A percentile compares a stretch with the other conserved stretches of the same genome.
phyloP scores from a whole-genome alignment of 2,329 filamentous ascomycete genomes.

The Botrytis tulipae region DNA sequence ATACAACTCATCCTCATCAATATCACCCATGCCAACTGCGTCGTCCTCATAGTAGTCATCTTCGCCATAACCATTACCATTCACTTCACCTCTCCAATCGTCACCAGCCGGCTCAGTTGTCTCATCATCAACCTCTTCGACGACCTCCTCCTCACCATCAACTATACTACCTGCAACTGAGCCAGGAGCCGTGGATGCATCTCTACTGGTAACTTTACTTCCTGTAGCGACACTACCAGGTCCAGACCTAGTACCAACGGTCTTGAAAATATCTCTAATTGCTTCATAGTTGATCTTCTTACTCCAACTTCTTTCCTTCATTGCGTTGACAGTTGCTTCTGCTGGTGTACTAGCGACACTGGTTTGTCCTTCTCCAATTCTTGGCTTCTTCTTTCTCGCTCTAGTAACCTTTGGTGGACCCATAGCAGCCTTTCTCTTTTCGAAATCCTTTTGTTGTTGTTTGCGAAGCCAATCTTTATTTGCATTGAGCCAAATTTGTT shows the following conservation, averaged over 20 bases:
- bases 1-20: slow-evolving; percentile 17
- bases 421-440: slow-evolving; percentile 61
- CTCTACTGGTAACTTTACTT: slow-evolving; percentile 43
- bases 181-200: slow-evolving; percentile 21
- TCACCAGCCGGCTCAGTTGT: slow-evolving; percentile 1
- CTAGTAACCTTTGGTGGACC: slow-evolving; percentile 56
- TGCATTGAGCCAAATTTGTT: slow-evolving; percentile 89
- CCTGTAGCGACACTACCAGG: slow-evolving; percentile 49
- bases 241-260: slow-evolving; percentile 43
- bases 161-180: slow-evolving; percentile 22
- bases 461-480: slow-evolving; percentile 91
- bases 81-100: slow-evolving; percentile 12
- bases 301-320: slow-evolving; percentile 67
- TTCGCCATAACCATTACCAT: slow-evolving; percentile 7
- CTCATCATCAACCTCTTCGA: not conserved
- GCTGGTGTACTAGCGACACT: slow-evolving; percentile 65
- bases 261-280: slow-evolving; percentile 43
- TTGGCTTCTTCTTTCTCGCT: slow-evolving; percentile 53
- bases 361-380: slow-evolving; percentile 63
- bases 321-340: slow-evolving; percentile 66
- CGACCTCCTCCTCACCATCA: not conserved
- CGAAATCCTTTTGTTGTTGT: slow-evolving; percentile 80
- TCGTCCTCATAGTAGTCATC: slow-evolving; percentile 17
- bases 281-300: slow-evolving; percentile 74
- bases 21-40: slow-evolving; percentile 15